These are phyloP conservation scores for Pneumocystis oryctolagi DNA, from an alignment of 1,139 yeast genomes.

Conservation along the genomic window DNA sequence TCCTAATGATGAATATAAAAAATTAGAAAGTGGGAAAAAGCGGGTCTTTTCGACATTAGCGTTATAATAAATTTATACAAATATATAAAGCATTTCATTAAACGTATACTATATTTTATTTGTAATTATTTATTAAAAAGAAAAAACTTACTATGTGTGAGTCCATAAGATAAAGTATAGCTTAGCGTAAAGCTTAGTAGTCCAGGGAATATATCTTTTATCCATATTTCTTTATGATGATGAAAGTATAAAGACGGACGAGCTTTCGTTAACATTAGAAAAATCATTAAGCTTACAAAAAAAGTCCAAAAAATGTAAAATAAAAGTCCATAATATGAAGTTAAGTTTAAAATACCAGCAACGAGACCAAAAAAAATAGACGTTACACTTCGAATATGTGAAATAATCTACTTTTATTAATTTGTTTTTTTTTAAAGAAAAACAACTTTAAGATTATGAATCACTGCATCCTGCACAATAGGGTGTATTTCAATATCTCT, in stretches of 20 bases:
- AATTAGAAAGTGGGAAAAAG: slow-evolving; percentile 44
- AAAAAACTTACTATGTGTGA: slow-evolving; percentile 11
- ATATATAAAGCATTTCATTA: background rate
- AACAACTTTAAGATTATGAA: background rate
- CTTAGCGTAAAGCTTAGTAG: slow-evolving; percentile 14
- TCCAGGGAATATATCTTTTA: slow-evolving; percentile 13
- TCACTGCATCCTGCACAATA: background rate
- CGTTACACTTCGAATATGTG: slow-evolving; percentile 14
- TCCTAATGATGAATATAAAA: slow-evolving; percentile 52
- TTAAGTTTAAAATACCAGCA: slow-evolving; percentile 14
- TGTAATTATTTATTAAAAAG: background rate
- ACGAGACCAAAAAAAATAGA: slow-evolving; percentile 13
- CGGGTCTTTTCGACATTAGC: slow-evolving; percentile 37
- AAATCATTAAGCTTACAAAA: slow-evolving; percentile 10
- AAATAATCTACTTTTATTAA: slow-evolving; percentile 8
- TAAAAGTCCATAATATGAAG: slow-evolving; percentile 13
- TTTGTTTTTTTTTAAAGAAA: background rate
- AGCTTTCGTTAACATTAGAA: slow-evolving; percentile 9
- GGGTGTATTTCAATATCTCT: background rate
- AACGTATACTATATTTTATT: slow-evolving; percentile 1
- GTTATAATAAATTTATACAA: background rate
- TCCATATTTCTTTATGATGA: slow-evolving; percentile 10
- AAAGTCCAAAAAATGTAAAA: slow-evolving; percentile 13
- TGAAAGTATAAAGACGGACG: slow-evolving; percentile 4
- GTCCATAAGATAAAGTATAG: slow-evolving; percentile 14